Evolutionary conservation across 176 grass and related monocot species (phyloP).

Genomic region (Phyllostachys edulis): DNA sequence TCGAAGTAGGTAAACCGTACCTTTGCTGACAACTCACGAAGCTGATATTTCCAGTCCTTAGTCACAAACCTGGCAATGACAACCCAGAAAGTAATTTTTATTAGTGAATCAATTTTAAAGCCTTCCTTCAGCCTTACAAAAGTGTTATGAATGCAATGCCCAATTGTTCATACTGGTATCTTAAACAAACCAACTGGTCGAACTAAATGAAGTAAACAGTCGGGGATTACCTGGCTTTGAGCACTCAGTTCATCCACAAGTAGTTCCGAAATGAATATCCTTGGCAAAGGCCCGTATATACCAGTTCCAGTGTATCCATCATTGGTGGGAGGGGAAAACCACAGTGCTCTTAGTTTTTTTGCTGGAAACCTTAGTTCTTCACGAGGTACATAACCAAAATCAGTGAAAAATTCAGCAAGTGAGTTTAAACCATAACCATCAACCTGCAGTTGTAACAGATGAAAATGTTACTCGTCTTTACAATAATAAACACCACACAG

Average conservation of each 20-base stretch:
- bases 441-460: constrained; percentile 55
- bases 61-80: too few relatives aligned
- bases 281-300: constrained; percentile 72
- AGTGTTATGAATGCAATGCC: too few relatives aligned
- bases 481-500: background rate
- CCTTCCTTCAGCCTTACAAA: too few relatives aligned
- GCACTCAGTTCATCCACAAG: constrained; percentile 78
- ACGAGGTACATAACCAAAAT: constrained; percentile 76
- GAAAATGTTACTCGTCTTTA: background rate
- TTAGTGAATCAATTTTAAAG: too few relatives aligned
- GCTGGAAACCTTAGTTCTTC: constrained; percentile 92
- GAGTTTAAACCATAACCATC: constrained; percentile 92
- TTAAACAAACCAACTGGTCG: background rate
- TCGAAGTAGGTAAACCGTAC: too few relatives aligned
- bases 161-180: too few relatives aligned
- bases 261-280: constrained; percentile 97
- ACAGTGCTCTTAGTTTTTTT: constrained; percentile 88
- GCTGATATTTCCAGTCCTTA: too few relatives aligned
- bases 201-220: background rate
- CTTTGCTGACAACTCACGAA: too few relatives aligned
- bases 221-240: constrained; percentile 65
- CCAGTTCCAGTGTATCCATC: constrained; percentile 55
- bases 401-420: constrained; percentile 74
- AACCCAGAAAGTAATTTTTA: background rate
- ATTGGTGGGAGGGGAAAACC: constrained; percentile 80